Percentiles rank a stretch among this genome's conserved stretches.
Evolutionary conservation across 257 asterid species (phyloP).

Genomic region (Haberlea rhodopensis): DNA sequence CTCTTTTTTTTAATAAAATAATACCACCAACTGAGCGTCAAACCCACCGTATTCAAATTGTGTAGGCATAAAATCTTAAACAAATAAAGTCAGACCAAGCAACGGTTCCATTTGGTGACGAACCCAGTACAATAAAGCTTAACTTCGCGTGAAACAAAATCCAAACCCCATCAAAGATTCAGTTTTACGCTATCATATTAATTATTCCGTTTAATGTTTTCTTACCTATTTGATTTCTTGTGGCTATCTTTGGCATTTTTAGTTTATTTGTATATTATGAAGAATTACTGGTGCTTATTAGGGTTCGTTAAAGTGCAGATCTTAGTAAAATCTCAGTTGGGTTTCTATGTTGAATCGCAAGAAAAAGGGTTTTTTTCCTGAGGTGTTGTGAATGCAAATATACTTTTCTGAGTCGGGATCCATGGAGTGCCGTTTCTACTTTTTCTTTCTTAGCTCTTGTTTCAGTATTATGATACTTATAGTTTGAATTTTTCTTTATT

Average conservation of each 20-base stretch:
- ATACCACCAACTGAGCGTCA: too few species aligned
- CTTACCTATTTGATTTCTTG: conserved; percentile 22
- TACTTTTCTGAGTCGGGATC: conserved; percentile 30
- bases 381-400: conserved; percentile 17
- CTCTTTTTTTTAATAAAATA: too few species aligned
- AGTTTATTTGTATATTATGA: conserved; percentile 1
- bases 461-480: neutral
- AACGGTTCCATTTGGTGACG: neutral
- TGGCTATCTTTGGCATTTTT: conserved; percentile 31
- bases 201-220: conserved; percentile 9
- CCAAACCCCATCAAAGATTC: neutral
- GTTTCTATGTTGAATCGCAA: conserved; percentile 33
- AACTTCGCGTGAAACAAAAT: neutral
- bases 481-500: conserved; percentile 22
- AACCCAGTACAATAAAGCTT: too few species aligned
- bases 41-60: too few species aligned
- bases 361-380: conserved; percentile 17
- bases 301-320: conserved; percentile 53
- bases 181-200: conserved; percentile 7
- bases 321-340: conserved; percentile 31
- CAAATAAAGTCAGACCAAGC: neutral
- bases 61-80: too few species aligned
- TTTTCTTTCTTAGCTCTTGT: conserved; percentile 15
- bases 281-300: conserved; percentile 31
- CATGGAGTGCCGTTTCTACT: conserved; percentile 24